Conservation (phyloP, 345 rosid species). For the Salix udensis region DNA sequence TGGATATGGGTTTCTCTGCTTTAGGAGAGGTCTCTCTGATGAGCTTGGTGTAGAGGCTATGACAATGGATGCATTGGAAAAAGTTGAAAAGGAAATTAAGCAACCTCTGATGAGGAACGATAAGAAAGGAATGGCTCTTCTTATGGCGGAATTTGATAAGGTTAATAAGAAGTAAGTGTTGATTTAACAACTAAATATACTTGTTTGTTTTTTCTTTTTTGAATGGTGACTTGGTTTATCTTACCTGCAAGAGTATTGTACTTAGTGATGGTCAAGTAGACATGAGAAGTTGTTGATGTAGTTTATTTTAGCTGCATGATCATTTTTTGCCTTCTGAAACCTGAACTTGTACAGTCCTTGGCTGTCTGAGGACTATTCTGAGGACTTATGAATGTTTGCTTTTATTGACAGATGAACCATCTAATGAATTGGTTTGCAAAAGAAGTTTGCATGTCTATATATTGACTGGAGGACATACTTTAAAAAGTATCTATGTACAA, state of each 20-base stretch:
- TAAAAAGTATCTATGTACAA: neutral
- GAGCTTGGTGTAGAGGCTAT: slow-evolving; percentile 86
- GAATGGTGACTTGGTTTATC: neutral
- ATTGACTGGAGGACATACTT: neutral
- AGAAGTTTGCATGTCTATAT: neutral
- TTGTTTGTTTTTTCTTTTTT: neutral
- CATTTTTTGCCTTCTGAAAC: neutral
- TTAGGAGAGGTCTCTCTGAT: slow-evolving; percentile 80
- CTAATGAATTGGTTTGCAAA: neutral
- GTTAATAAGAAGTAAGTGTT: slow-evolving; percentile 71
- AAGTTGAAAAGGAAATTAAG: slow-evolving; percentile 84
- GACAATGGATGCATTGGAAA: slow-evolving; percentile 95
- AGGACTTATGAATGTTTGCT: neutral
- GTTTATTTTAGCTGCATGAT: neutral
- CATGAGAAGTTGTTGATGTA: neutral
- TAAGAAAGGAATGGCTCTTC: slow-evolving; percentile 85
- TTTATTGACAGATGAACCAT: neutral
- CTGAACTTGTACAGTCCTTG: neutral
- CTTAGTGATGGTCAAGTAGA: neutral
- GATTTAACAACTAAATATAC: neutral
- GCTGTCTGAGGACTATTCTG: neutral
- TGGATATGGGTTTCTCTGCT: neutral
- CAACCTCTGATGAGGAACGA: slow-evolving; percentile 92
- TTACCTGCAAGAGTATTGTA: neutral
- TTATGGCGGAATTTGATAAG: slow-evolving; percentile 83